Evolutionary conservation across 2,329 filamentous ascomycete species (phyloP).

Genomic region (Chaetomium sp.): DNA sequence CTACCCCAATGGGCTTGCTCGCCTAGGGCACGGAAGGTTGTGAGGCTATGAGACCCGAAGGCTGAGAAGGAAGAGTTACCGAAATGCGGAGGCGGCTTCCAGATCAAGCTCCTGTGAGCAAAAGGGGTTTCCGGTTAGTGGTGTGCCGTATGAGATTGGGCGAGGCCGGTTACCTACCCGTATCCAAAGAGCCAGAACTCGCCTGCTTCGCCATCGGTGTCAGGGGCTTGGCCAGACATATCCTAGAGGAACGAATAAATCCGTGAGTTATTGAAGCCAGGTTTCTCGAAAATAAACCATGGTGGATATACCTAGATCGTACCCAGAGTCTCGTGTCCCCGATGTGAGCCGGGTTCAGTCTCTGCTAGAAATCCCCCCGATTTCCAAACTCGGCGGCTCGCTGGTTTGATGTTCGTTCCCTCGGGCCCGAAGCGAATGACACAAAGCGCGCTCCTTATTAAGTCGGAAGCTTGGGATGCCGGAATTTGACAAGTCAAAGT

Average conservation of each 20-base stretch:
- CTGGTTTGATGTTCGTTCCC: constrained; percentile 15
- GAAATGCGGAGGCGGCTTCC: constrained; percentile 95
- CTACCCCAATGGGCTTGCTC: background rate
- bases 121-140: constrained; percentile 1
- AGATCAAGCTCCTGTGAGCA: constrained; percentile 73
- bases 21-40: background rate
- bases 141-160: background rate
- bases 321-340: background rate
- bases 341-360: background rate
- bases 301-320: background rate
- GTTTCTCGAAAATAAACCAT: too few relatives aligned
- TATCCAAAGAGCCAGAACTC: constrained; percentile 98
- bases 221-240: constrained; percentile 31
- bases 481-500: too few relatives aligned
- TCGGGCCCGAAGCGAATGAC: constrained; percentile 9
- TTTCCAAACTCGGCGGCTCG: background rate
- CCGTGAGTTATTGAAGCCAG: too few relatives aligned
- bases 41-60: constrained; percentile 3
- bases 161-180: constrained; percentile 50
- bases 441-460: constrained; percentile 9
- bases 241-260: constrained; percentile 11
- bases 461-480: too few relatives aligned
- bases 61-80: constrained; percentile 47
- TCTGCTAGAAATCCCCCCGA: background rate
- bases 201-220: constrained; percentile 32